Evolutionary conservation across 176 grass and related monocot species (phyloP).

Genomic region (Carex kokanica): DNA sequence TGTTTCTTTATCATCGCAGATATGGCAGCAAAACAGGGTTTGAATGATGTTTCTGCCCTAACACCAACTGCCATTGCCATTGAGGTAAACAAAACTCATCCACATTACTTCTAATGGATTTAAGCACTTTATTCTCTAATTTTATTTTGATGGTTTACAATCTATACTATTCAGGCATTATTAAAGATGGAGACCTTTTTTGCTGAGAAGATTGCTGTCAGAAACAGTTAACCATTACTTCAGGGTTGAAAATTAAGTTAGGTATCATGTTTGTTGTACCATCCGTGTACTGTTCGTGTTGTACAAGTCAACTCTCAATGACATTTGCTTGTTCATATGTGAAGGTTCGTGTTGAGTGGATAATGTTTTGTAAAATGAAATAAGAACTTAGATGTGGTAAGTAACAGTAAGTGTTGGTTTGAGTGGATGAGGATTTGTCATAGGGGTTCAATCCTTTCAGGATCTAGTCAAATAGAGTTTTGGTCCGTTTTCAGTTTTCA

Average conservation of each 20-base stretch:
- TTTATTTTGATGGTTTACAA: conserved; percentile 12
- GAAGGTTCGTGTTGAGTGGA: conserved; percentile 8
- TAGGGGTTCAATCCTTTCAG: neutral
- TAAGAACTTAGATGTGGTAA: neutral
- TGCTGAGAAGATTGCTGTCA: conserved; percentile 49
- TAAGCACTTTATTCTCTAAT: conserved; percentile 9
- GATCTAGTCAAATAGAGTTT: neutral
- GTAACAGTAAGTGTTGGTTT: neutral
- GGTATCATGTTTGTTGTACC: conserved; percentile 7
- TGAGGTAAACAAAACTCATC: conserved; percentile 50
- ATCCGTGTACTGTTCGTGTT: conserved; percentile 29
- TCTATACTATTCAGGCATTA: conserved; percentile 51
- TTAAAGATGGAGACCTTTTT: conserved; percentile 65
- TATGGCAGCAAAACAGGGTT: conserved; percentile 71
- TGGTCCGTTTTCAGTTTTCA: neutral
- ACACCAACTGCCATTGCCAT: conserved; percentile 77
- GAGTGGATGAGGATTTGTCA: neutral
- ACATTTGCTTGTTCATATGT: conserved; percentile 20
- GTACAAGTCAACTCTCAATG: conserved; percentile 21
- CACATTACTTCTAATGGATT: neutral
- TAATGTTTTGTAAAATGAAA: neutral
- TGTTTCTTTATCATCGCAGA: conserved; percentile 36
- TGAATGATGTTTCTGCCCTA: conserved; percentile 59
- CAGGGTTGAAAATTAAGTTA: conserved; percentile 12
- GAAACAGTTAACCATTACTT: conserved; percentile 35